Evolutionary conservation across 2,329 filamentous ascomycete species (phyloP), one percentile per base, ranked within the genome.

Genomic region (Cercospora zeae-maydis): DNA sequence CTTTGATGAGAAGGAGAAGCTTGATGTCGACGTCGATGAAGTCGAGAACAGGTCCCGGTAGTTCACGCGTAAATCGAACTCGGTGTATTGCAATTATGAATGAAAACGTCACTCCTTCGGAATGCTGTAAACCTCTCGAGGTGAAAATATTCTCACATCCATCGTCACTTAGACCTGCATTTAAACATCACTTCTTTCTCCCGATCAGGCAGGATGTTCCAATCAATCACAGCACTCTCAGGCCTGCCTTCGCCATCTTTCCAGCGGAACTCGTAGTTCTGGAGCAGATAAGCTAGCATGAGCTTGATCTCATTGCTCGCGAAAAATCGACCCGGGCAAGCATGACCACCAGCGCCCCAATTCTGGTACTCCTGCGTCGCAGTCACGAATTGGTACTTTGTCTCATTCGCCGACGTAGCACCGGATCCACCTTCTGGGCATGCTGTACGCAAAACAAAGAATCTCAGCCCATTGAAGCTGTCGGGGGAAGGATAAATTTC

Each of bases 291-390:
- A 3, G 63, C 66, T 11, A 75, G 39, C 10, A 72, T 63, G 37
- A 74, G 58, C 59, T 74, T 74, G 47, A 73, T 67, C 45, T 71
- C 68, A 37, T 70, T 69, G 16, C 62, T 61, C 9, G 69, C 72
- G 30, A 74, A 71, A 61, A 72, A 74, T 11, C 73, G 62, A 1
- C 73, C 73, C 2, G 73, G 72, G 58, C 73, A 72, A n/a, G 67
- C 70, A 54, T 72, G 67, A 11, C 63, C 58, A 16, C 73, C 73
- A 19, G 66, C 54, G n/a, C 71, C 71, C 63, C 71, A 73, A 7
- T 58, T 67, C 19, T 72, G 31, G 56, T 70, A 65, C 16, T 60
- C 53, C 8, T 61, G 57, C 14, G 55, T 60, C 11, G 63, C 56
- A 6, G 60, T 65, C 27, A 63, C 63, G 27, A 65, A 65, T 37